A percentile compares a stretch with the other conserved stretches of the same genome.
Evolutionary conservation across 306 rosid species (phyloP).

Genomic region (Acacia confusa): DNA sequence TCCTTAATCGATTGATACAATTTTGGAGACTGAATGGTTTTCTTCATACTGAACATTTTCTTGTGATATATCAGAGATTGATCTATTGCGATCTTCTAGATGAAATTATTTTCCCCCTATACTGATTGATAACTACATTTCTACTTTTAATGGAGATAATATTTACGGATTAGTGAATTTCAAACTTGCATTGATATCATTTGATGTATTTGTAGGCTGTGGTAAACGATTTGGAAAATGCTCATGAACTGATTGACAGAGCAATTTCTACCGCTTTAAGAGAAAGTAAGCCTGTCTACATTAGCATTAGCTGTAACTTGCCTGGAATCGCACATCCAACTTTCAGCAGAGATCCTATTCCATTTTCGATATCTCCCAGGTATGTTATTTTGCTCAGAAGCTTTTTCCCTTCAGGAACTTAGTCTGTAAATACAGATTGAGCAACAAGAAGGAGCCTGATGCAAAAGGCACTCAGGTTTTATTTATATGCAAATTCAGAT

Average conservation of each 20-base stretch:
- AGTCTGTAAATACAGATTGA: constrained; percentile 30
- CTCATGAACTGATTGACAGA: constrained; percentile 43
- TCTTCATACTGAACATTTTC: background rate
- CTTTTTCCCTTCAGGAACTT: background rate
- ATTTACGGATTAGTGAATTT: background rate
- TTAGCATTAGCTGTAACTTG: constrained; percentile 51
- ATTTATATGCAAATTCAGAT: constrained; percentile 23
- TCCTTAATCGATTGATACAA: background rate
- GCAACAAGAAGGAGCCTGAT: constrained; percentile 46
- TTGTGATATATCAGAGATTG: background rate
- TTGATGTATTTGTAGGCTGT: constrained; percentile 39
- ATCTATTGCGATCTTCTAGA: background rate
- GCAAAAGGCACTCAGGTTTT: background rate
- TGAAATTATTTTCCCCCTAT: background rate
- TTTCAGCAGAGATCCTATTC: constrained; percentile 47
- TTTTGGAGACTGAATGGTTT: background rate
- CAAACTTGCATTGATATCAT: background rate
- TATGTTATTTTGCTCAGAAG: background rate
- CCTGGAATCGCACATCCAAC: constrained; percentile 45
- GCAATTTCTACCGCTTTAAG: constrained; percentile 47
- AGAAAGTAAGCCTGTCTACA: constrained; percentile 53
- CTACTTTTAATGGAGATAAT: background rate
- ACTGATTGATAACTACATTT: background rate
- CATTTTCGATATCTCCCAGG: constrained; percentile 47
- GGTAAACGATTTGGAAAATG: constrained; percentile 50